Percentiles rank a stretch among this genome's conserved stretches.
Evolutionary conservation across 1,139 yeast genomes (phyloP).

Genomic region (Pichia sp.): DNA sequence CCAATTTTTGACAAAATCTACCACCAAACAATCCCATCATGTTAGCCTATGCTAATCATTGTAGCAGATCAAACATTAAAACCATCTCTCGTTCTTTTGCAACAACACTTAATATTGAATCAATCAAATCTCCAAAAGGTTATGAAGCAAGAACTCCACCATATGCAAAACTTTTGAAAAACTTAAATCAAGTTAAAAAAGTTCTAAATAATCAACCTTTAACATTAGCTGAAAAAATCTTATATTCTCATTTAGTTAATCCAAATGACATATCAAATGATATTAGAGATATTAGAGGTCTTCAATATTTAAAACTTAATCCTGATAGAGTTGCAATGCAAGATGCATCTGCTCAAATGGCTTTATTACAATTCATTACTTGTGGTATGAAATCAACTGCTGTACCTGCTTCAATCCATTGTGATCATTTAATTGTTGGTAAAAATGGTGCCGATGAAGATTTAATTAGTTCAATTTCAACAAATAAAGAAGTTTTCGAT

Average conservation of each 20-base stretch:
- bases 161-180: slow-evolving; percentile 63
- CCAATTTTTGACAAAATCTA: no score
- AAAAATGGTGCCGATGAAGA: slow-evolving; percentile 84
- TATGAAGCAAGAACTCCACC: slow-evolving; percentile 77
- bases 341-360: slow-evolving; percentile 99
- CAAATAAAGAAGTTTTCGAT: slow-evolving; percentile 90
- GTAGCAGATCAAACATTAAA: slow-evolving; percentile 1
- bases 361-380: slow-evolving; percentile 92
- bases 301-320: slow-evolving; percentile 75
- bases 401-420: slow-evolving; percentile 93
- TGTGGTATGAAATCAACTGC: slow-evolving; percentile 82
- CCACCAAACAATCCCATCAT: neutral
- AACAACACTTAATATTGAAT: slow-evolving; percentile 19
- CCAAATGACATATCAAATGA: slow-evolving; percentile 66
- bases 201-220: slow-evolving; percentile 67
- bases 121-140: slow-evolving; percentile 46
- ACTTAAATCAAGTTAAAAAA: slow-evolving; percentile 54
- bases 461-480: slow-evolving; percentile 64
- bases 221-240: slow-evolving; percentile 87
- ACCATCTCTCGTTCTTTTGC: slow-evolving; percentile 21
- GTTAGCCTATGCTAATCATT: slow-evolving; percentile 11
- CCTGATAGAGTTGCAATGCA: slow-evolving; percentile 99
- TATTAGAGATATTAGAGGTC: slow-evolving; percentile 66
- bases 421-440: slow-evolving; percentile 96
- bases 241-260: slow-evolving; percentile 82